phyloP scores from a whole-genome alignment of 371 early-diverging fungal species.

The Mucor sp. region DNA sequence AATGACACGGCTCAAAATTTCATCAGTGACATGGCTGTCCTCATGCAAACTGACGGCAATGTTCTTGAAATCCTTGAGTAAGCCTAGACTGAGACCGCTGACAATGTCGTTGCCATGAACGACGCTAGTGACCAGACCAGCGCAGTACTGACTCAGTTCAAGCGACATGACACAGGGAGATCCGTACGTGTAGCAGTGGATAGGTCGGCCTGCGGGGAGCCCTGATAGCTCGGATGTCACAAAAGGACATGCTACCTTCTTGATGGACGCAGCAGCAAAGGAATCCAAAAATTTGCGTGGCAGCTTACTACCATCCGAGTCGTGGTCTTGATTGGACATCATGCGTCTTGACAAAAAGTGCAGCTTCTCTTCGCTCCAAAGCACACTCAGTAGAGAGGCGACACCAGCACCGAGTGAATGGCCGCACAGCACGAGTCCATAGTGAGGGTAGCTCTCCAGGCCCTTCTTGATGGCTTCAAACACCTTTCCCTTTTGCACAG shows the following conservation, averaged over 20 bases:
- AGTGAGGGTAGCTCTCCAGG: conserved; percentile 62
- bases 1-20: conserved; percentile 66
- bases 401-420: conserved; percentile 86
- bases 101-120: conserved; percentile 77
- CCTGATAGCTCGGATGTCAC: conserved; percentile 67
- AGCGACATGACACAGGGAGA: conserved; percentile 73
- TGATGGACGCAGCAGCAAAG: conserved; percentile 17
- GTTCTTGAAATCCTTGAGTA: conserved; percentile 74
- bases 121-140: conserved; percentile 73
- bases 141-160: conserved; percentile 67
- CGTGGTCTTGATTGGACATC: conserved; percentile 3
- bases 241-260: conserved; percentile 43
- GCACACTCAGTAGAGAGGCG: conserved; percentile 64
- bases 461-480: conserved; percentile 68
- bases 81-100: conserved; percentile 70
- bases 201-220: conserved; percentile 70
- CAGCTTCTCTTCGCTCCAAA: conserved; percentile 65
- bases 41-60: conserved; percentile 70
- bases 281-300: conserved; percentile 26
- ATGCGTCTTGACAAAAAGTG: conserved; percentile 36
- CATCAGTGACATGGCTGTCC: conserved; percentile 67
- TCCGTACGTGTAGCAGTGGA: conserved; percentile 80
- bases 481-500: conserved; percentile 65
- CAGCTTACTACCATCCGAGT: neutral
- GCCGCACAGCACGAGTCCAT: conserved; percentile 79